phyloP scores from a whole-genome alignment of 169 alveolate genomes.

The Eimeria praecox region DNA sequence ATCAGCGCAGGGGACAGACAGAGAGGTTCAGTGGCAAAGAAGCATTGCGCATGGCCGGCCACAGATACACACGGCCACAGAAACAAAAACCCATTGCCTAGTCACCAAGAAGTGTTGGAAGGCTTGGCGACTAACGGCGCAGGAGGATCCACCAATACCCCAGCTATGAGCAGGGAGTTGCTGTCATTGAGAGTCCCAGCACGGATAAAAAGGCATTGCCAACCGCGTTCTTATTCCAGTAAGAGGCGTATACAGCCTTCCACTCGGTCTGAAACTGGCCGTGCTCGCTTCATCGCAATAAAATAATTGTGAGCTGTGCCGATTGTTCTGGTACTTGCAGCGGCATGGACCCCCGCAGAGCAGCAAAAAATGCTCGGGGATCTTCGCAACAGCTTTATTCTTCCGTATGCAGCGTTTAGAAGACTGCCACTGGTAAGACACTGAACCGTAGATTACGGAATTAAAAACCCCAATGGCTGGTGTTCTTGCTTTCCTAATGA shows the following conservation, averaged over 20 bases:
- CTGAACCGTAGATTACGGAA: background rate
- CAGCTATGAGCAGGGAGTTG: background rate
- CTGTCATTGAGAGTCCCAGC: slow-evolving; percentile 15
- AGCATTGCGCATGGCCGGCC: background rate
- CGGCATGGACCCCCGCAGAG: slow-evolving; percentile 8
- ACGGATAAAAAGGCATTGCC: background rate
- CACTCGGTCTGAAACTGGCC: too few species aligned
- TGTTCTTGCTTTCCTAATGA: background rate
- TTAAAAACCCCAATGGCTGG: too few species aligned
- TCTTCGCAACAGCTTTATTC: slow-evolving; percentile 49
- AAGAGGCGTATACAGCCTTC: background rate
- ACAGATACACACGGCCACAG: background rate
- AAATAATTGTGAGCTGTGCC: background rate
- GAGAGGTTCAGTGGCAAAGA: background rate
- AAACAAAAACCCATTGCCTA: background rate
- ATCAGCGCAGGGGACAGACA: background rate
- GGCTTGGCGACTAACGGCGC: background rate
- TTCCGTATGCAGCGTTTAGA: slow-evolving; percentile 62
- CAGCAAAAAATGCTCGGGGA: slow-evolving; percentile 34
- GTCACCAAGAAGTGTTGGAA: background rate
- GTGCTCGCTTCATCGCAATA: too few species aligned
- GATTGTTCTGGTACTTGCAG: slow-evolving; percentile 19
- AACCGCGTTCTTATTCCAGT: slow-evolving; percentile 27
- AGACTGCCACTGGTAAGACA: slow-evolving; percentile 46
- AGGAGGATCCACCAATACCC: background rate